Percentiles rank a stretch among this genome's conserved stretches.
Evolutionary conservation across 495 filamentous ascomycete genomes (phyloP).

Genomic region (Cryomyces minteri): DNA sequence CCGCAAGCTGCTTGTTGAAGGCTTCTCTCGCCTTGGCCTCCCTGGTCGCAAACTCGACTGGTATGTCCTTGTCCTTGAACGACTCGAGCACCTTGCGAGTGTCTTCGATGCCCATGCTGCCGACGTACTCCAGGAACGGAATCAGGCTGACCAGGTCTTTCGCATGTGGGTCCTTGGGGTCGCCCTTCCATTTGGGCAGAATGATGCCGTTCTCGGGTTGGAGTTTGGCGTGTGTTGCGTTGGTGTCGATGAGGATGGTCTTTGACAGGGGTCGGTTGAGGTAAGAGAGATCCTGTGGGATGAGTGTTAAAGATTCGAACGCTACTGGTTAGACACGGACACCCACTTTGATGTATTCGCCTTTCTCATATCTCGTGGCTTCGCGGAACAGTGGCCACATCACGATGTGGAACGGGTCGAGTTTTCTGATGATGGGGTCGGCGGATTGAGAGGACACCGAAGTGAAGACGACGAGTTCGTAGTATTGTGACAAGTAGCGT

Average conservation of each 20-base stretch:
- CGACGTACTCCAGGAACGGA: conserved; percentile 90
- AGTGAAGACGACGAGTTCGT: conserved; percentile 92
- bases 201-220: conserved; percentile 93
- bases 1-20: conserved; percentile 58
- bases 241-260: conserved; percentile 81
- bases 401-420: conserved; percentile 92
- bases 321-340: neutral
- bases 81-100: conserved; percentile 70
- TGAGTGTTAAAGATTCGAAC: neutral
- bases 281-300: conserved; percentile 68
- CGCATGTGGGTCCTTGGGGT: conserved; percentile 39
- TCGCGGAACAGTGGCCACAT: conserved; percentile 91
- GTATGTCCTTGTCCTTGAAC: conserved; percentile 72
- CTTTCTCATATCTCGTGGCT: conserved; percentile 85
- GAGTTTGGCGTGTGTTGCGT: conserved; percentile 53
- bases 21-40: conserved; percentile 66
- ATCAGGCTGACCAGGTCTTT: conserved; percentile 65
- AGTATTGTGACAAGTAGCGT: conserved; percentile 90
- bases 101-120: conserved; percentile 78
- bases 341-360: conserved; percentile 86
- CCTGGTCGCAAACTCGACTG: conserved; percentile 72
- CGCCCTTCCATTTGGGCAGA: conserved; percentile 74
- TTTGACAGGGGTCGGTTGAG: conserved; percentile 90
- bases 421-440: conserved; percentile 75
- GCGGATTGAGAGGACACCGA: conserved; percentile 61